Base-by-base conservation (phyloP, 768 basidiomycete species). In the Naganishia kalamii region DNA sequence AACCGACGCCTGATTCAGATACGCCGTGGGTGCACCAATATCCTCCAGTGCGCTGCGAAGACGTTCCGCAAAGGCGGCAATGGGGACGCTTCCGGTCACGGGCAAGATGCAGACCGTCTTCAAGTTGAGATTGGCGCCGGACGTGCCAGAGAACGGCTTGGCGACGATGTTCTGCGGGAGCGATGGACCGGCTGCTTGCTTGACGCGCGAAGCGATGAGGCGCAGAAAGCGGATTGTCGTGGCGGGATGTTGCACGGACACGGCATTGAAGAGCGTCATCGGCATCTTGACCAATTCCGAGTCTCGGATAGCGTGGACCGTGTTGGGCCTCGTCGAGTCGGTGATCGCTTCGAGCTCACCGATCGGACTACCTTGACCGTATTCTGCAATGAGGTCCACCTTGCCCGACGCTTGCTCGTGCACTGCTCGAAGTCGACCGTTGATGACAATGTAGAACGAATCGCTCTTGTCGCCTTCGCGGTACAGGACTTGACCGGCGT, bases 301-400 rank as follows among this genome's bases (percentile, higher is more conserved):
- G 75, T 99, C 96, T 71, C 96, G 90, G 69, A 99, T 98, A 7
- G 96, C 96, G 79, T 98, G 94, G 19, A 97, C 86, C 0, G 92
- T 98, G 51, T 86, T 93, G 62, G 88, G 84, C 64, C 96, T 85
- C 3, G 85, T 84, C 19, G 87, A 88, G 70, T 87, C 89, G 8
- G 93, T 96, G 72, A 99, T 98, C 60, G 96, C 96, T 75, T 98
- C 96, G 13, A 99, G 82, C 78, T 99, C 96, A 27, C 96, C 96
- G 52, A 98, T 92, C 3, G 90, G 89, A 73, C 98, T 94, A 11
- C 92, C 93, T 78, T 97, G 93, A 41, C 96, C 96, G 72, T 94
- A 94, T 80, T 99, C 96, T 8, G 86, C 90, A 1, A 88, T 82
- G 51, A 97, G 92, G 11, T 84, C 84, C 40, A 94, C 86, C 37